Base-by-base conservation (phyloP, 805 yeast genomes). In the Ogataea paraovalis region DNA sequence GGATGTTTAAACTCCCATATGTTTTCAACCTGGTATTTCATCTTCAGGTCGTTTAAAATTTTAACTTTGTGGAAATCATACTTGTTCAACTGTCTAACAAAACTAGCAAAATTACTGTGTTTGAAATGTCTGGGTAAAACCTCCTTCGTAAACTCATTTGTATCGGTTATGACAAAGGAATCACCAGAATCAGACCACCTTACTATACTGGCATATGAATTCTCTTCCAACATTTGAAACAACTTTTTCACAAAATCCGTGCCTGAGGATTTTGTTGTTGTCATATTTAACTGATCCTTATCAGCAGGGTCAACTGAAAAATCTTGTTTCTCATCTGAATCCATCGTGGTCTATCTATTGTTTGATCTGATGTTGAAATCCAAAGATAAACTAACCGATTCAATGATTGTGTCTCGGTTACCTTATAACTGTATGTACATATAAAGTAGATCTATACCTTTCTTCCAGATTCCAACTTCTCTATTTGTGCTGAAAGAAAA, bases 1-100 rank as follows among this genome's bases (percentile, higher is more conserved):
- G 97, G 96, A 65, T 94, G 98, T 61, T 83, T 82, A 71, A 94
- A 92, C 65, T 92, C 97, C 97, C 98, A 92, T 33, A 64, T 49
- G 37, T 60, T 59, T 41, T 60, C 64, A 19, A 91, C 82, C 65
- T 84, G 80, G 47, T 83, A 89, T 36, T 90, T 87, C 58, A 82
- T 82, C 49, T 80, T 80, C 50, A 73, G 68, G 55, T 82, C 90
- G 48, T 74, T 78, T 37, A 86, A 72, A 41, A 80, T 74, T 62
- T 92, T 87, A 40, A 94, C 96, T 69, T 94, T 94, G 73, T 94
- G 99, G 72, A 94, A 94, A 67, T 92, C 99, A 63, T 94, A 94
- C 68, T 94, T 94, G 74, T 94, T 94, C 59, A 94, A 74, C 65
- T 94, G 99, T 41, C 99, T 79, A 19, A 92, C 98, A 70, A 92